phyloP scores from a whole-genome alignment of 257 asterid genomes.

The Petrea volubilis region DNA sequence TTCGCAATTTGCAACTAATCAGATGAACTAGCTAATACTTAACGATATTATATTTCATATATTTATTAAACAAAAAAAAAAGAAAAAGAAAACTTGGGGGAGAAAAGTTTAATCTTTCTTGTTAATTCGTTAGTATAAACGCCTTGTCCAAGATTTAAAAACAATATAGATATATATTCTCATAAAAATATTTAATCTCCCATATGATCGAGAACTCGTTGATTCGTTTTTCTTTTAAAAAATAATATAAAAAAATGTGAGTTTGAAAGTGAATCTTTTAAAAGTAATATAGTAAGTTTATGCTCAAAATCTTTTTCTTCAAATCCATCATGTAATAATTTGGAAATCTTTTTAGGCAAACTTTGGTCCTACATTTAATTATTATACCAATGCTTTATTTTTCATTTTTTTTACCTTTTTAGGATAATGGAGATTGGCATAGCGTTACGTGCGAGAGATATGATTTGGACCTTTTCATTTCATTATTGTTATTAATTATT shows the following conservation, averaged over 20 bases:
- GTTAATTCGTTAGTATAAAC: neutral
- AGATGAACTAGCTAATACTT: neutral
- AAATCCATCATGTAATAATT: neutral
- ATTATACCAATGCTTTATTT: neutral
- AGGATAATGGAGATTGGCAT: neutral
- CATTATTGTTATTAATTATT: neutral
- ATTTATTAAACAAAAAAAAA: neutral
- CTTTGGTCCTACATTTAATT: slow-evolving; percentile 1
- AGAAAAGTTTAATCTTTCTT: too few species aligned
- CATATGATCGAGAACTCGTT: too few species aligned
- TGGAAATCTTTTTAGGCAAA: neutral
- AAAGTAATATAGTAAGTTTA: neutral
- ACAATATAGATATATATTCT: too few species aligned
- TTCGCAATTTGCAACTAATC: neutral
- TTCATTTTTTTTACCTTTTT: too few species aligned
- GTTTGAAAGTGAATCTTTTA: too few species aligned
- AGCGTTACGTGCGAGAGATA: neutral
- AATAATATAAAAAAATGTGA: too few species aligned
- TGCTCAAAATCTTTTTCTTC: neutral
- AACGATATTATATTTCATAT: neutral
- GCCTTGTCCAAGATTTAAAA: too few species aligned
- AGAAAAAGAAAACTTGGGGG: too few species aligned
- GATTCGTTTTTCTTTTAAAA: too few species aligned
- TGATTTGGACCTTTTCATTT: slow-evolving; percentile 16
- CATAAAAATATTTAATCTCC: too few species aligned